Base-by-base conservation (phyloP, 306 rosid species). In the Begonia fuchsioides region DNA sequence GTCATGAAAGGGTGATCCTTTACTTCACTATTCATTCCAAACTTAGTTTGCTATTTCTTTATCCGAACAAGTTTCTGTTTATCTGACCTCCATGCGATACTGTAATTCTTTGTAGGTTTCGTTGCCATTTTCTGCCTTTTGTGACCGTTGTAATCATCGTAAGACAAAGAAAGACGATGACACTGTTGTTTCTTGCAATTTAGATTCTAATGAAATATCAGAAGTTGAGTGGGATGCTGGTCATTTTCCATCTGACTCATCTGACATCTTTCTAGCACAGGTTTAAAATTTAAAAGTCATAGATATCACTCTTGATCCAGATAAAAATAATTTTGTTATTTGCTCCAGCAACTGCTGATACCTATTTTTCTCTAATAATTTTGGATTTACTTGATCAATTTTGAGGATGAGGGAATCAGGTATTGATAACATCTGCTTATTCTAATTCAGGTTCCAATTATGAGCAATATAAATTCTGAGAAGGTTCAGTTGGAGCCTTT, bases 251-350 rank as follows among this genome's bases (percentile, higher is more conserved):
- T 51, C 61, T 63, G 92, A 79, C 59, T 70, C 56, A 53, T 71
- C 59, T 73, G 61, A 81, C 13, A 62, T 79, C 68, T 92, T 85
- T 72, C 77, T 92, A 73, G 98, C 98, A 0, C 98, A 92, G 98
- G 98, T 92, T 55, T 44, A 53, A 13, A 54, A 55, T 64, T 59
- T 51, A 17, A 50, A 13, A 32, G 40, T 50, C 41, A n/a, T 49
- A 46, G 15, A 32, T 53, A 18, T 49, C 45, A 40, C 47, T 62
- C 35, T 38, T 17, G 50, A 52, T 68, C 61, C 55, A 54, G 50
- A 53, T 15, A 43, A 26, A 26, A 26, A 26, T 56, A 44, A 6
- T 49, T 53, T 10, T 51, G 26, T 52, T 17, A 40, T 50, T 44
- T 47, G 35, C 35, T 26, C 35, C 5, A 6, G 8, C 3, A 26